Conservation (phyloP, 208 protist genomes). For the Crithidia expoeki region DNA sequence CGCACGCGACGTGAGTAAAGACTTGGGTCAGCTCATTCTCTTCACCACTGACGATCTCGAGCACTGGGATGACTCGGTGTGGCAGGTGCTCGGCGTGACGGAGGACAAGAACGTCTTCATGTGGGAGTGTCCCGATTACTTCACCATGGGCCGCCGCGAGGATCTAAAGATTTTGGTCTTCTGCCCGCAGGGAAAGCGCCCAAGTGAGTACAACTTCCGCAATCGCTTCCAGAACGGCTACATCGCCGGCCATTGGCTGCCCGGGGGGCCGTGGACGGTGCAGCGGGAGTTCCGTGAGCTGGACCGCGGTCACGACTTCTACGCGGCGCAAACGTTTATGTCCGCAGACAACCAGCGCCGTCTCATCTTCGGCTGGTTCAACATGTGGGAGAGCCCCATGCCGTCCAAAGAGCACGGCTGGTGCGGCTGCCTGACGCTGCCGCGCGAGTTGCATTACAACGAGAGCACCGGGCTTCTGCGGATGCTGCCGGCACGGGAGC, state of each 20-base stretch:
- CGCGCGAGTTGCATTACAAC: constrained; percentile 41
- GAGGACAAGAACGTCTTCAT: constrained; percentile 59
- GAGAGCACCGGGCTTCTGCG: constrained; percentile 23
- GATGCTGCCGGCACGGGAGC: constrained; percentile 45
- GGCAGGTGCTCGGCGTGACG: constrained; percentile 29
- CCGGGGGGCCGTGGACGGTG: constrained; percentile 14
- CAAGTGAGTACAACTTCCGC: constrained; percentile 31
- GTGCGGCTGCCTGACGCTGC: constrained; percentile 46
- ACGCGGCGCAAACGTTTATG: constrained; percentile 52
- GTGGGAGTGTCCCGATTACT: constrained; percentile 66
- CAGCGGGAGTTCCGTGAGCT: constrained; percentile 48
- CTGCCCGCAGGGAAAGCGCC: constrained; percentile 45
- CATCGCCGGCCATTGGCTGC: constrained; percentile 30
- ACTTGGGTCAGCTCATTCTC: constrained; percentile 45
- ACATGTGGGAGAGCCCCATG: constrained; percentile 54
- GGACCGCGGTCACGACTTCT: constrained; percentile 54
- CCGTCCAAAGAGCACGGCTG: constrained; percentile 42
- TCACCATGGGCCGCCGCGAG: constrained; percentile 23
- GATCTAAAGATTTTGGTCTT: constrained; percentile 38
- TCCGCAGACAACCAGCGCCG: constrained; percentile 33
- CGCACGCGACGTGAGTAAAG: constrained; percentile 35
- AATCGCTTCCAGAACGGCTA: constrained; percentile 60
- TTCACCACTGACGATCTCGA: constrained; percentile 36
- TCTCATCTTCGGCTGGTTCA: constrained; percentile 45
- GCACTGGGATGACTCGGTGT: constrained; percentile 42